Conservation (phyloP, 371 early-diverging fungal species). For the Mortierella sp. region DNA sequence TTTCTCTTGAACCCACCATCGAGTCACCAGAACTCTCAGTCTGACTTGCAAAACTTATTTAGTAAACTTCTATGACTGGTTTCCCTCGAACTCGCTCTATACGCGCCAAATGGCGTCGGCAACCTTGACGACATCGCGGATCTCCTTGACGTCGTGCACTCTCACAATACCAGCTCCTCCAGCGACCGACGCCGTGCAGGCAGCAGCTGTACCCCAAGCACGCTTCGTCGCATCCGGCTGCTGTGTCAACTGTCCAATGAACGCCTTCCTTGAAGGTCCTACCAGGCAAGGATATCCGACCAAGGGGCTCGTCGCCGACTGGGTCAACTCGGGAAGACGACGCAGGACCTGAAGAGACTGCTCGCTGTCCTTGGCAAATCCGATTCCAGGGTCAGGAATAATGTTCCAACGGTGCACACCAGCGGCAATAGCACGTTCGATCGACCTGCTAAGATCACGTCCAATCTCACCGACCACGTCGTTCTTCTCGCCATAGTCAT, state of each 20-base stretch:
- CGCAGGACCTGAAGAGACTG: conserved; percentile 92
- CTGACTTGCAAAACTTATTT: background rate
- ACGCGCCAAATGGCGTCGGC: conserved; percentile 82
- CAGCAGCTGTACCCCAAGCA: conserved; percentile 95
- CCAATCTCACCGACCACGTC: conserved; percentile 84
- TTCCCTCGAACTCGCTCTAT: background rate
- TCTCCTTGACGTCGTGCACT: conserved; percentile 95
- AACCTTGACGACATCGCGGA: conserved; percentile 89
- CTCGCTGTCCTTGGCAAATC: conserved; percentile 92
- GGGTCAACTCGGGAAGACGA: conserved; percentile 73
- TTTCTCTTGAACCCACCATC: background rate
- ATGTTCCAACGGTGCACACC: conserved; percentile 97
- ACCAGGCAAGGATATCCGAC: conserved; percentile 87
- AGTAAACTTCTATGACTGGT: background rate
- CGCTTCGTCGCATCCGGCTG: conserved; percentile 81
- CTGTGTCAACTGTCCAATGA: conserved; percentile 84
- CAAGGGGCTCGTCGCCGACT: conserved; percentile 60
- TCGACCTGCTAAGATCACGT: conserved; percentile 72
- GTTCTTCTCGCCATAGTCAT: conserved; percentile 77
- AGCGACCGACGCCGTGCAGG: conserved; percentile 89
- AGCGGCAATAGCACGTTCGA: conserved; percentile 76
- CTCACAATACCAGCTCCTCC: conserved; percentile 90
- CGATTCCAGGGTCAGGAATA: conserved; percentile 96
- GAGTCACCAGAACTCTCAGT: background rate
- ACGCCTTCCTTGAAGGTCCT: conserved; percentile 90